A percentile compares a stretch with the other conserved stretches of the same genome.
phyloP scores from a whole-genome alignment of 2,329 filamentous ascomycete genomes.

The Volutella citrinella region DNA sequence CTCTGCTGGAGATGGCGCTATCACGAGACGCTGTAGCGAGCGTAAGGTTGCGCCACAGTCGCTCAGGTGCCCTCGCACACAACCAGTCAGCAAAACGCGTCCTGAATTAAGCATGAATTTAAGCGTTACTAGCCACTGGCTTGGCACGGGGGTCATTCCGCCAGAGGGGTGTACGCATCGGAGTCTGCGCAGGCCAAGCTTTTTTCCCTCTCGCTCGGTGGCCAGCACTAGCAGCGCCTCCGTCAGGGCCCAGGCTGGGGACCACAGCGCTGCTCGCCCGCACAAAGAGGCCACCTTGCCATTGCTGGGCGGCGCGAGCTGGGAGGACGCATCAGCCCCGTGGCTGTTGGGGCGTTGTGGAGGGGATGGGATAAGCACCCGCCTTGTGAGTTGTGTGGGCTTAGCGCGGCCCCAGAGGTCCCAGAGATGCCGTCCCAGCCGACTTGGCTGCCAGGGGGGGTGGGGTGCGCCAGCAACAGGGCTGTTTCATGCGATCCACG shows the following conservation, averaged over 20 bases:
- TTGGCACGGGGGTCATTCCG: conserved; percentile 34
- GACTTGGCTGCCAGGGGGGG: conserved; percentile 32
- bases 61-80: conserved; percentile 19
- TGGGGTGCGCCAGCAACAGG: conserved; percentile 8
- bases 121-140: conserved; percentile 46
- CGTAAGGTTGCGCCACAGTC: conserved; percentile 3
- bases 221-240: too few relatives aligned
- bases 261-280: conserved; percentile 8
- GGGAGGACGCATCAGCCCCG: too few relatives aligned
- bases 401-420: conserved; percentile 30
- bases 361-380: conserved; percentile 14
- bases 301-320: conserved; percentile 17
- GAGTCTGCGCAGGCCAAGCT: background rate
- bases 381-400: too few relatives aligned
- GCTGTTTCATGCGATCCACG: too few relatives aligned
- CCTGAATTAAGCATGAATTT: conserved; percentile 49
- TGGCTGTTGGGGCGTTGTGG: conserved; percentile 22
- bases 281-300: conserved; percentile 20
- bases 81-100: conserved; percentile 21
- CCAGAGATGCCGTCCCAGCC: conserved; percentile 37
- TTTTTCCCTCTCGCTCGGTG: too few relatives aligned
- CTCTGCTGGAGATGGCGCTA: too few relatives aligned
- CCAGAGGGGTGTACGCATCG: conserved; percentile 18
- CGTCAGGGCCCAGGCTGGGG: conserved; percentile 4
- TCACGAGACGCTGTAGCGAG: conserved; percentile 4